Base-by-base conservation (phyloP, 192 early-diverging fungal species). In the Allomyces macrogynus region DNA sequence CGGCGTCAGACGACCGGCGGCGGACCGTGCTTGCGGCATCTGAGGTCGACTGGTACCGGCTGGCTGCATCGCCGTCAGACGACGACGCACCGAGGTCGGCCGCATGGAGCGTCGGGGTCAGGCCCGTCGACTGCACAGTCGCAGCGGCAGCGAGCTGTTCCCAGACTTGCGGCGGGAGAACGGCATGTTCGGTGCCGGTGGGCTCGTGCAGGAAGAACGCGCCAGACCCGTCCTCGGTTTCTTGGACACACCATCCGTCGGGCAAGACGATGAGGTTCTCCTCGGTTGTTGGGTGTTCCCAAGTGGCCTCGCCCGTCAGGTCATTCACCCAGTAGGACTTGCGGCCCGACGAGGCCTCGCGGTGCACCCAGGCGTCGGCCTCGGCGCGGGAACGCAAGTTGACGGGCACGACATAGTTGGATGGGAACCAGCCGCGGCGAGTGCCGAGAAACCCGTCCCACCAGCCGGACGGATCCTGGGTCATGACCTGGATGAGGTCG, bases 401-500 rank as follows among this genome's bases (percentile, higher is more conserved):
- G 18, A 86, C 63, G 62, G 78, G 74, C 67, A 79, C 73, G 43
- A 90, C 85, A 76, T 89, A 90, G 75, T 92, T 89, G 25, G 84
- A 86, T 10, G 90, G 90, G 76, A 92, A 92, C 89, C 90, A 88
- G 23, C 95, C 95, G 61, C 89, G 81, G 65, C 81, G 73, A 62
- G 78, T 84, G 63, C 80, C 77, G 70, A 84, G 87, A 64, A 85
- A 70, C 18, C 95, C 95, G 68, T 94, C 91, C 95, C 95, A 98
- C 95, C 95, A 98, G 12, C 93, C 95, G 2, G 89, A 89, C 66
- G 86, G 82, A 25, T 95, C 84, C 66, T 89, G 87, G 9, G 84
- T 85, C 8, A 94, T 73, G 8, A 98, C 93, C 67, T 92, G 85
- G 69, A 98, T 92, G 66, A 87, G 74, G 68, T 95, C 90, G 65